phyloP scores from a whole-genome alignment of 495 filamentous ascomycete genomes.

The Acidomyces sp. region DNA sequence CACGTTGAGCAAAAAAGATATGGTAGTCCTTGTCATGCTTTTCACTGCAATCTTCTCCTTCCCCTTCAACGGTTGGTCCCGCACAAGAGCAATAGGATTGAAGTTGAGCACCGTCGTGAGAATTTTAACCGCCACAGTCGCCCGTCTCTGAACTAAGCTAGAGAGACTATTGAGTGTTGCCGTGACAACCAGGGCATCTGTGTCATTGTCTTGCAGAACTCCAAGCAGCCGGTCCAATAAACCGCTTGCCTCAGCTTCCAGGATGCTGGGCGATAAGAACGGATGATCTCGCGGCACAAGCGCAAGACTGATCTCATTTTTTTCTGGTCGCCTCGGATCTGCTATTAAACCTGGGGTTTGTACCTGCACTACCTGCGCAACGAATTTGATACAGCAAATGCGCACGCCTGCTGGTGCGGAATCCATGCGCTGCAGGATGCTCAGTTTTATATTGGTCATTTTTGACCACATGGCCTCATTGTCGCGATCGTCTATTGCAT shows the following conservation, averaged over 20 bases:
- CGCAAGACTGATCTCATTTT: conserved; percentile 74
- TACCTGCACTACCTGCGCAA: conserved; percentile 79
- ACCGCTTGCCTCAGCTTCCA: conserved; percentile 85
- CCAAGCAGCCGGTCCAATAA: conserved; percentile 80
- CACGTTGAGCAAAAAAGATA: conserved; percentile 67
- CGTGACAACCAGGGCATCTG: conserved; percentile 83
- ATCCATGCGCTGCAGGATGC: conserved; percentile 82
- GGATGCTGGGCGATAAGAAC: conserved; percentile 56
- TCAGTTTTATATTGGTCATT: conserved; percentile 78
- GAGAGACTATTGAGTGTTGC: conserved; percentile 82
- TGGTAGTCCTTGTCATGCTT: conserved; percentile 87
- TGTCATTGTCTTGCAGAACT: conserved; percentile 70
- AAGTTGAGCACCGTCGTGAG: conserved; percentile 75
- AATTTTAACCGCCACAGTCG: conserved; percentile 71
- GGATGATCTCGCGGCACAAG: conserved; percentile 75
- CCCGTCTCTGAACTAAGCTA: conserved; percentile 63
- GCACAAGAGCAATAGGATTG: conserved; percentile 70
- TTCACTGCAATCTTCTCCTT: conserved; percentile 68
- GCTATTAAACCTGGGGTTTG: conserved; percentile 73
- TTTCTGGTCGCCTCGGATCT: conserved; percentile 72
- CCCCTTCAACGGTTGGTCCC: conserved; percentile 54
- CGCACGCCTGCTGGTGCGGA: conserved; percentile 59
- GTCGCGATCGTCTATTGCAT: conserved; percentile 72
- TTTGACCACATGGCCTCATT: conserved; percentile 72
- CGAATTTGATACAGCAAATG: conserved; percentile 93